Percentiles rank a stretch among this genome's conserved stretches.
Conservation (phyloP, 805 yeast genomes). For the Cyberlindnera lachancei region DNA sequence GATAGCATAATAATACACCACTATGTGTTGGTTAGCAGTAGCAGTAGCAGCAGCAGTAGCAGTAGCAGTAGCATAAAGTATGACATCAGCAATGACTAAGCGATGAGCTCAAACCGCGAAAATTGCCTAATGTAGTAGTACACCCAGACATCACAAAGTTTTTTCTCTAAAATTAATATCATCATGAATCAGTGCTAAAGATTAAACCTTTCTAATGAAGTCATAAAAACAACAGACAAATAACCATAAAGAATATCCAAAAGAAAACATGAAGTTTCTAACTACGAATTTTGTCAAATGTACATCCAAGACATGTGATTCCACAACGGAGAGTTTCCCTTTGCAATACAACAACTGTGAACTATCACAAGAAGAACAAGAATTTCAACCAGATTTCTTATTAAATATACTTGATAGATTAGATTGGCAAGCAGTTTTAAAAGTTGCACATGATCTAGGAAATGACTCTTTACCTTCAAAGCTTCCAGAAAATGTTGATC, state of each 20-base stretch:
- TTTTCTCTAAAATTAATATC: neutral
- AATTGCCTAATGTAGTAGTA: no score
- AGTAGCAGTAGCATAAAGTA: no score
- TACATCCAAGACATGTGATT: conserved; percentile 75
- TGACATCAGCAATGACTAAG: no score
- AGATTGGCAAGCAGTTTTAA: conserved; percentile 79
- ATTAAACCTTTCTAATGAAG: no score
- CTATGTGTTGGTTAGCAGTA: no score
- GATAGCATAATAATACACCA: no score
- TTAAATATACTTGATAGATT: conserved; percentile 69
- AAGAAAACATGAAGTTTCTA: conserved; percentile 76
- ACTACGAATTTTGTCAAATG: conserved; percentile 97
- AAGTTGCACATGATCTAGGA: conserved; percentile 64
- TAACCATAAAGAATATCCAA: no score
- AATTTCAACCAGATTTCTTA: conserved; percentile 76
- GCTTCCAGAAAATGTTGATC: conserved; percentile 43
- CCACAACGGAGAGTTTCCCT: conserved; percentile 74
- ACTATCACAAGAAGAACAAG: conserved; percentile 63
- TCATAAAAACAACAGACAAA: no score
- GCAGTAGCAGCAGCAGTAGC: no score
- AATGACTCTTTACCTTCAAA: conserved; percentile 50
- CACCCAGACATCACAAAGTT: neutral
- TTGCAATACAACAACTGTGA: conserved; percentile 61
- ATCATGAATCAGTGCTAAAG: neutral
- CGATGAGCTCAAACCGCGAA: no score